A percentile compares a stretch with the other conserved stretches of the same genome.
Evolutionary conservation across 2,329 filamentous ascomycete species (phyloP).

Genomic region (Hymenoscyphus infarciens): DNA sequence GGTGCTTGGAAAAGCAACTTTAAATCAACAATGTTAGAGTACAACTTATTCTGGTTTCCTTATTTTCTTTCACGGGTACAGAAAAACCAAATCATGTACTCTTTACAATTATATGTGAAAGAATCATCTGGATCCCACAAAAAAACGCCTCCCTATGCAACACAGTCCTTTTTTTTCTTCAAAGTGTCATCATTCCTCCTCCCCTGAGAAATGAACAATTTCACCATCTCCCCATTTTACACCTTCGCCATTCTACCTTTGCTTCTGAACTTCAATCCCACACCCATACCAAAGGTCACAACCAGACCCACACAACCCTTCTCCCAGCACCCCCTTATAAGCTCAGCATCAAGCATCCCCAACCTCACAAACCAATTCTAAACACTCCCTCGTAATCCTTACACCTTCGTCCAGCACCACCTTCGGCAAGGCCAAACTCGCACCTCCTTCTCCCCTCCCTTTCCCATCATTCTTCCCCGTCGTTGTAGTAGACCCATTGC

Average conservation of each 20-base stretch:
- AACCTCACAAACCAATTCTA: conserved; percentile 44
- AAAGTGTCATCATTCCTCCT: neutral
- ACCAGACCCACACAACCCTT: neutral
- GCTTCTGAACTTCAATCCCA: neutral
- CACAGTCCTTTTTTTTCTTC: neutral
- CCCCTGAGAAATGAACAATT: neutral
- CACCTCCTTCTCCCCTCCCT: conserved; percentile 20
- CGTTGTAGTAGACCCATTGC: conserved; percentile 28
- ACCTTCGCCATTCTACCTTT: neutral
- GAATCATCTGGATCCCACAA: neutral
- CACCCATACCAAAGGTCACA: neutral
- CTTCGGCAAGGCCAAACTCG: conserved; percentile 53
- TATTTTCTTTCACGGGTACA: neutral
- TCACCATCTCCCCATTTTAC: neutral
- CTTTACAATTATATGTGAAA: neutral
- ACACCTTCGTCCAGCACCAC: conserved; percentile 60
- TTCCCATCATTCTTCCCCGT: conserved; percentile 14
- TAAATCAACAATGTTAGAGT: no score
- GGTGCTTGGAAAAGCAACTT: no score
- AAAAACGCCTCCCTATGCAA: conserved; percentile 1
- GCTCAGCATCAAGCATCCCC: conserved; percentile 8
- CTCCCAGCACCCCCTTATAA: neutral
- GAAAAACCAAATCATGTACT: neutral
- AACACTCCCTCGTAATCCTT: conserved; percentile 54
- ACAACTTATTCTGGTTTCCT: neutral